Evolutionary conservation across 495 filamentous ascomycete genomes (phyloP).

Genomic region (Hypoxylon trugodes): DNA sequence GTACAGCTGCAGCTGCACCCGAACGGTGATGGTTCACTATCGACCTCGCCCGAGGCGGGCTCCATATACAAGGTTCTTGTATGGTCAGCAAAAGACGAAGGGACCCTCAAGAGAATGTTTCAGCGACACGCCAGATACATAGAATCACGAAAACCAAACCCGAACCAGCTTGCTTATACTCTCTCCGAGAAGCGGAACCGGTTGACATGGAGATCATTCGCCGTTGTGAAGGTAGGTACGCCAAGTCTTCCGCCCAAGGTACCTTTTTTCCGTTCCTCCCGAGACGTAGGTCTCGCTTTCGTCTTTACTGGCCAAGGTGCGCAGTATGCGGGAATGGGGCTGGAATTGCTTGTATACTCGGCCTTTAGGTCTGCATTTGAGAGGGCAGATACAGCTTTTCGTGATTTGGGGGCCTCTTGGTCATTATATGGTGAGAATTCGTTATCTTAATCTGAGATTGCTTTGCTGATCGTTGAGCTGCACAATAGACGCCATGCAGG

Average conservation of each 20-base stretch:
- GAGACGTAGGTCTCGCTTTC: conserved; percentile 34
- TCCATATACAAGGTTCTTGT: conserved; percentile 22
- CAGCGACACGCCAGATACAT: conserved; percentile 15
- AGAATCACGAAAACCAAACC: not conserved
- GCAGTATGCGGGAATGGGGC: conserved; percentile 60
- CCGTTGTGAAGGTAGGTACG: not conserved
- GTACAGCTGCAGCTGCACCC: not conserved
- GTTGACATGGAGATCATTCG: conserved; percentile 26
- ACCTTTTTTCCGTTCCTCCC: not conserved
- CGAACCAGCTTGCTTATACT: conserved; percentile 34
- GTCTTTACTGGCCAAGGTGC: conserved; percentile 54
- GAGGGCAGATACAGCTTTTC: conserved; percentile 27
- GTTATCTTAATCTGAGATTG: too few species aligned
- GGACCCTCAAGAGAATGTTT: conserved; percentile 7
- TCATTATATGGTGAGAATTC: conserved; percentile 39
- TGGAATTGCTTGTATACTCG: conserved; percentile 46
- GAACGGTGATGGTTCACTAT: too few species aligned
- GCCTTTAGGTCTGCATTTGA: conserved; percentile 25
- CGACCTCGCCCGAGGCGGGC: not conserved
- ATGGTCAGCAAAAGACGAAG: conserved; percentile 23
- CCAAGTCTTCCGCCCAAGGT: not conserved
- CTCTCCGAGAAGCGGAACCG: conserved; percentile 34
- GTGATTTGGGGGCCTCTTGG: conserved; percentile 43
- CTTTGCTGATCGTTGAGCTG: too few species aligned
- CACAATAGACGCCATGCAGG: not conserved